These are phyloP conservation scores for Penium margaritaceum DNA, from an alignment of 139 green algal genomes.

Conservation along the genomic window DNA sequence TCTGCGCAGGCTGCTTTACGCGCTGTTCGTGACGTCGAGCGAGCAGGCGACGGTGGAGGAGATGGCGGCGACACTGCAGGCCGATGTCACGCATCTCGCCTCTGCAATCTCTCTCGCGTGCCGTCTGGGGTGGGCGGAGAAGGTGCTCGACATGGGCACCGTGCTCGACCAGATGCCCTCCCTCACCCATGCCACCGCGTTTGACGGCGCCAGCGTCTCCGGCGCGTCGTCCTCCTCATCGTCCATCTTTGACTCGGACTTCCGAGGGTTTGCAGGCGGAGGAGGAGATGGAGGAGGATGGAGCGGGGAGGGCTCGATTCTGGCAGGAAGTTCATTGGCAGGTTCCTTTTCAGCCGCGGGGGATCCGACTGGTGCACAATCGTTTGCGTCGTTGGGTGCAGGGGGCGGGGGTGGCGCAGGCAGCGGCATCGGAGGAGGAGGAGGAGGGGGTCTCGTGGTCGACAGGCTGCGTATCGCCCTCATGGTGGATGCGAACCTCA, in stretches of 20 bases:
- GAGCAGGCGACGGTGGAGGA: slow-evolving; percentile 65
- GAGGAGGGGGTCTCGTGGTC: slow-evolving; percentile 2
- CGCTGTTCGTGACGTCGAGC: slow-evolving; percentile 78
- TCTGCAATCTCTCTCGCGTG: slow-evolving; percentile 70
- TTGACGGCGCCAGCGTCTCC: no score
- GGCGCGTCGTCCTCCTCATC: no score
- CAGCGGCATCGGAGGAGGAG: slow-evolving; percentile 5
- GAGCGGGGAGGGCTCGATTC: background rate
- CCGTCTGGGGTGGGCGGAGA: slow-evolving; percentile 71
- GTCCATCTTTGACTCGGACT: no score
- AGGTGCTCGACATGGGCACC: slow-evolving; percentile 26
- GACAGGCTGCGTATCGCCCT: slow-evolving; percentile 58
- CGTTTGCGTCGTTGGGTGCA: no score
- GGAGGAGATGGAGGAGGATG: slow-evolving; percentile 34
- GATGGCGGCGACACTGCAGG: slow-evolving; percentile 57
- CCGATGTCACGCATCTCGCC: slow-evolving; percentile 55
- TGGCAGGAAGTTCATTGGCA: no score
- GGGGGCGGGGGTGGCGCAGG: background rate
- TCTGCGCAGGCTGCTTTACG: slow-evolving; percentile 81
- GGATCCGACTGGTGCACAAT: no score
- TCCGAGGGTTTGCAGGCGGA: background rate
- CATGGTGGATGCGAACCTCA: slow-evolving; percentile 82
- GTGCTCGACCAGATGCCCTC: slow-evolving; percentile 2
- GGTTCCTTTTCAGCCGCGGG: no score
- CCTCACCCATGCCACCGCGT: background rate